Percentiles rank a stretch among this genome's conserved stretches.
Evolutionary conservation across 2,329 filamentous ascomycete species (phyloP).

Genomic region (Atkinsonella hypoxylon): DNA sequence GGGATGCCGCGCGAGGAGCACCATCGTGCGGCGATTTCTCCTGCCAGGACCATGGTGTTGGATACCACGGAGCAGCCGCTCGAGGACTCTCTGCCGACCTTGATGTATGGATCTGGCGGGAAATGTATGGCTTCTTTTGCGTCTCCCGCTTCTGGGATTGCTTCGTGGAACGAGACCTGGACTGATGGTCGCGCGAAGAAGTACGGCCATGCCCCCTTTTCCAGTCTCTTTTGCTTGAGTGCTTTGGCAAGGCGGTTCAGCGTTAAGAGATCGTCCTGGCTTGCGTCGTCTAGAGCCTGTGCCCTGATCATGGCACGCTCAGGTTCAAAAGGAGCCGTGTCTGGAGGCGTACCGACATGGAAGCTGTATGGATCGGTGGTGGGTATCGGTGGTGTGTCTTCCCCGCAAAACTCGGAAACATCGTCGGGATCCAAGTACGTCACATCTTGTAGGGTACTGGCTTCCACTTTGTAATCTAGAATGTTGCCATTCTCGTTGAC

Average conservation of each 20-base stretch:
- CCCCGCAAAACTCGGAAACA: slow-evolving; percentile 32
- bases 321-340: slow-evolving; percentile 10
- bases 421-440: slow-evolving; percentile 43
- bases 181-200: slow-evolving; percentile 32
- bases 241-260: slow-evolving; percentile 36
- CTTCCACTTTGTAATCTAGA: slow-evolving; percentile 40
- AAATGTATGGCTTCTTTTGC: slow-evolving; percentile 14
- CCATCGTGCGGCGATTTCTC: slow-evolving; percentile 49
- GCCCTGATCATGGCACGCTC: slow-evolving; percentile 31
- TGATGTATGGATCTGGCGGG: slow-evolving; percentile 39
- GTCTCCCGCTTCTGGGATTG: slow-evolving; percentile 11
- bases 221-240: slow-evolving; percentile 29
- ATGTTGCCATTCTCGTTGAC: slow-evolving; percentile 41
- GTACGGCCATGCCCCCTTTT: slow-evolving; percentile 36
- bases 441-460: slow-evolving; percentile 42
- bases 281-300: slow-evolving; percentile 27
- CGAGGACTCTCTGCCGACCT: slow-evolving; percentile 19
- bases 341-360: slow-evolving; percentile 16
- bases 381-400: slow-evolving; percentile 14
- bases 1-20: slow-evolving; percentile 45
- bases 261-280: slow-evolving; percentile 33
- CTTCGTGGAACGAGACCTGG: slow-evolving; percentile 29
- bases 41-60: slow-evolving; percentile 47
- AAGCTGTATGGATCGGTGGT: slow-evolving; percentile 14
- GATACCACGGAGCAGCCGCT: slow-evolving; percentile 23